Conservation (phyloP, 78 protist species). For the Dictyostelium purpureum region DNA sequence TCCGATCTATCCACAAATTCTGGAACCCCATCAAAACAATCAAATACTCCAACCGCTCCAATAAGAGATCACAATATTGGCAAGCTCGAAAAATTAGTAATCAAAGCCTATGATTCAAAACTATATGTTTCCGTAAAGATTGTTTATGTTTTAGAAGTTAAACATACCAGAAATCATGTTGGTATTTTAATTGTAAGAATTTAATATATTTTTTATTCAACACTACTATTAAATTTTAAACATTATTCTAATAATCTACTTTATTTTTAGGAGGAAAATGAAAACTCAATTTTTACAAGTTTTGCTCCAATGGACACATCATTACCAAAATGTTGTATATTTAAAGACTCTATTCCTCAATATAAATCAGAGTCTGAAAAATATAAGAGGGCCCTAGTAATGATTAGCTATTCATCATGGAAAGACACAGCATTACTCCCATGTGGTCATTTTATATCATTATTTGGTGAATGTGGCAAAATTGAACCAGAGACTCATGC, state of each 20-base stretch:
- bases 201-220: not conserved
- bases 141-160: conserved; percentile 51
- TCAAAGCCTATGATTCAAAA: conserved; percentile 11
- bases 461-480: conserved; percentile 84
- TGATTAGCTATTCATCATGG: conserved; percentile 24
- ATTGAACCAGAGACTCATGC: conserved; percentile 88
- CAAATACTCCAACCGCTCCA: not conserved
- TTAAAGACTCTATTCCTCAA: conserved; percentile 67
- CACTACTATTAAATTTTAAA: not conserved
- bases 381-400: conserved; percentile 37
- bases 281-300: conserved; percentile 31
- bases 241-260: not conserved
- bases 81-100: not conserved
- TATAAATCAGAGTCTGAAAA: conserved; percentile 51
- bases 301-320: conserved; percentile 62
- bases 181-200: conserved; percentile 51
- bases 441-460: conserved; percentile 28
- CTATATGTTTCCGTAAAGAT: conserved; percentile 42
- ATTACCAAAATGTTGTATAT: conserved; percentile 73
- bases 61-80: not conserved
- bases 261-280: conserved; percentile 3
- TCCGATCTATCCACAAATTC: not conserved
- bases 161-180: conserved; percentile 57
- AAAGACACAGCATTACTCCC: conserved; percentile 35
- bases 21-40: not conserved